These are phyloP conservation scores for Fibroporia radiculosa DNA, from an alignment of 768 basidiomycete species.

Conservation along the genomic window DNA sequence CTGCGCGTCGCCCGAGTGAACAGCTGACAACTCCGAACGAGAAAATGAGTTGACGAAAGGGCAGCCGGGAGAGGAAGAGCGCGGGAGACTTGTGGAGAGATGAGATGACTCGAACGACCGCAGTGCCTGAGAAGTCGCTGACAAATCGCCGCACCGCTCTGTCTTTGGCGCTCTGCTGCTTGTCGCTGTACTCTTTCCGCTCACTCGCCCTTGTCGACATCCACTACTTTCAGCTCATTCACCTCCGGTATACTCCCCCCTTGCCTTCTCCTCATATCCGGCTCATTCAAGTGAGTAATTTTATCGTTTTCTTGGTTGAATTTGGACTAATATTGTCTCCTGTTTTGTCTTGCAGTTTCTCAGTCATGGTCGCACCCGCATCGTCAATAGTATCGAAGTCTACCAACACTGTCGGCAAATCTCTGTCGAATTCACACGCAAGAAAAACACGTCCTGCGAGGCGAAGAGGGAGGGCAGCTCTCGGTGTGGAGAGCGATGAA, in stretches of 20 bases:
- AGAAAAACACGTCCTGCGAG: conserved; percentile 40
- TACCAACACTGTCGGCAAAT: conserved; percentile 8
- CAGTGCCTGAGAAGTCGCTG: no score
- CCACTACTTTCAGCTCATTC: not conserved
- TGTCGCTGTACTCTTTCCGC: not conserved
- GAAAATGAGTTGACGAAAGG: no score
- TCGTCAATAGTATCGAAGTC: conserved; percentile 8
- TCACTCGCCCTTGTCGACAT: not conserved
- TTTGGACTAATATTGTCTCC: not conserved
- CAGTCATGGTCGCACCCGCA: conserved; percentile 12
- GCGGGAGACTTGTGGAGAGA: no score
- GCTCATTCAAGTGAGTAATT: not conserved
- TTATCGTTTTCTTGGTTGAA: not conserved
- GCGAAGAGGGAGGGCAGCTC: conserved; percentile 56
- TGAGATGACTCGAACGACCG: no score
- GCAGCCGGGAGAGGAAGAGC: no score
- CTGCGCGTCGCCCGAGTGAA: no score
- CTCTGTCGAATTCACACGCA: conserved; percentile 11
- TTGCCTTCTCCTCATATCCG: not conserved
- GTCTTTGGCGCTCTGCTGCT: not conserved
- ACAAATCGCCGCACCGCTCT: not conserved
- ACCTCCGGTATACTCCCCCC: not conserved
- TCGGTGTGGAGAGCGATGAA: conserved; percentile 63
- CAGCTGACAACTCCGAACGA: no score
- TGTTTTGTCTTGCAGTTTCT: not conserved